These are phyloP conservation scores for Priceomyces haplophilus DNA, from an alignment of 805 yeast species.

Conservation along the genomic window DNA sequence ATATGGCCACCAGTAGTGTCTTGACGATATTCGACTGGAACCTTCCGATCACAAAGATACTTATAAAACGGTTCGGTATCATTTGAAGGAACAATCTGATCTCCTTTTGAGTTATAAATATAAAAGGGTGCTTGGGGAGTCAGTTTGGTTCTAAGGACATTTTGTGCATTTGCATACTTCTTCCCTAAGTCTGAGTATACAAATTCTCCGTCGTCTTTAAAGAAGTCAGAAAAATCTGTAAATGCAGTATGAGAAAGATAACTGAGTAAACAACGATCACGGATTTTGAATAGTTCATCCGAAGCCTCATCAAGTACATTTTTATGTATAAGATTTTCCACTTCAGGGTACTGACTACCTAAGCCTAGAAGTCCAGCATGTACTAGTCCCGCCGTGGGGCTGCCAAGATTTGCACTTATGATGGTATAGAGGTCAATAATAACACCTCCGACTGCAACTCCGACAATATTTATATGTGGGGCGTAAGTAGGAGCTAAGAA, in stretches of 20 bases:
- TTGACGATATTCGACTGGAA: slow-evolving; percentile 22
- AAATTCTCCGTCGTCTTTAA: slow-evolving; percentile 10
- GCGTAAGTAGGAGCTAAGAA: slow-evolving; percentile 26
- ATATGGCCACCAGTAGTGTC: slow-evolving; percentile 20
- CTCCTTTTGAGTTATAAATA: slow-evolving; percentile 20
- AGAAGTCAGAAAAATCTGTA: not conserved
- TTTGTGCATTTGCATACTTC: slow-evolving; percentile 19
- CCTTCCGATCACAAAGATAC: slow-evolving; percentile 24
- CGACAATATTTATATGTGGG: slow-evolving; percentile 22
- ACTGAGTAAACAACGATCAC: slow-evolving; percentile 1
- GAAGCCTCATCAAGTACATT: slow-evolving; percentile 5
- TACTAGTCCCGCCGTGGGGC: slow-evolving; percentile 20
- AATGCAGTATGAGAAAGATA: slow-evolving; percentile 1
- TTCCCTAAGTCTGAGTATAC: slow-evolving; percentile 12
- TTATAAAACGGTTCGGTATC: slow-evolving; percentile 13
- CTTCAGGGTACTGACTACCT: slow-evolving; percentile 22
- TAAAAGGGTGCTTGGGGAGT: slow-evolving; percentile 24
- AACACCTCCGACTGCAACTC: slow-evolving; percentile 31
- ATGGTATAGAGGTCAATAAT: slow-evolving; percentile 23
- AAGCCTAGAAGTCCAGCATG: slow-evolving; percentile 24
- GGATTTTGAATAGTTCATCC: not conserved
- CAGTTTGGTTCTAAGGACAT: slow-evolving; percentile 15
- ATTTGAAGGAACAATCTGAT: slow-evolving; percentile 22
- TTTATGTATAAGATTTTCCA: slow-evolving; percentile 6
- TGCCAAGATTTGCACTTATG: slow-evolving; percentile 18